Conservation (phyloP, 805 yeast genomes). For the Sugiyamaella mastotermitis region DNA sequence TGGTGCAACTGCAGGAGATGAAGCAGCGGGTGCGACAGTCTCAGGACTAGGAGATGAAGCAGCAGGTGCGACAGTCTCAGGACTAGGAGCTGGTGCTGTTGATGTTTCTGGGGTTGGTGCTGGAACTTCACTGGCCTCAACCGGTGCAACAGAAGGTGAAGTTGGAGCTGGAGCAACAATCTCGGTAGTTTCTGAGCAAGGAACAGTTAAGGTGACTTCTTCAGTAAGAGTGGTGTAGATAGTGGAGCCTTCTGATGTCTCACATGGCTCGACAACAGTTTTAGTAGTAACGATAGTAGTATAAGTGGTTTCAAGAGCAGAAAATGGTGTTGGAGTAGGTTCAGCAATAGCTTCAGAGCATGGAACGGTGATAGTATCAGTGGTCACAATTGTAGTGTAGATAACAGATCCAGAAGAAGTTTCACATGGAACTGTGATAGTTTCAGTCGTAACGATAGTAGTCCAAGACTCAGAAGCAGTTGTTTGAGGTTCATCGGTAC, state of each 20-base stretch:
- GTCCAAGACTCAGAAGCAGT: neutral
- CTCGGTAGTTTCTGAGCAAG: neutral
- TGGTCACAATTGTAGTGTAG: conserved; percentile 3
- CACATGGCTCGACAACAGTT: conserved; percentile 51
- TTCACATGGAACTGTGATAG: conserved; percentile 3
- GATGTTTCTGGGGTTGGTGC: conserved; percentile 3
- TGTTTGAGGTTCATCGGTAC: too few species aligned
- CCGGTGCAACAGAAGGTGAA: neutral
- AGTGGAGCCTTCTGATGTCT: neutral
- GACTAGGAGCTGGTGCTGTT: conserved; percentile 1
- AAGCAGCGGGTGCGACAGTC: too few species aligned
- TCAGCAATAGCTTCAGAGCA: neutral
- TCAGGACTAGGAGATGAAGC: neutral
- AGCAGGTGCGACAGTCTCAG: too few species aligned
- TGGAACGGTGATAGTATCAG: conserved; percentile 1
- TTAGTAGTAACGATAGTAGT: conserved; percentile 15
- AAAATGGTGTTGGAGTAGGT: neutral
- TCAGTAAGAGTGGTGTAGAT: conserved; percentile 3
- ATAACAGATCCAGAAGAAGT: conserved; percentile 1
- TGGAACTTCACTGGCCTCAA: neutral
- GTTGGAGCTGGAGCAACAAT: neutral
- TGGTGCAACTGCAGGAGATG: too few species aligned
- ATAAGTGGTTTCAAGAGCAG: neutral
- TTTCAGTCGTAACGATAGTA: neutral
- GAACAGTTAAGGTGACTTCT: conserved; percentile 46